These are phyloP conservation scores for Ceratocystis ficicola DNA, from an alignment of 2,329 filamentous ascomycete genomes.

Conservation along the genomic window DNA sequence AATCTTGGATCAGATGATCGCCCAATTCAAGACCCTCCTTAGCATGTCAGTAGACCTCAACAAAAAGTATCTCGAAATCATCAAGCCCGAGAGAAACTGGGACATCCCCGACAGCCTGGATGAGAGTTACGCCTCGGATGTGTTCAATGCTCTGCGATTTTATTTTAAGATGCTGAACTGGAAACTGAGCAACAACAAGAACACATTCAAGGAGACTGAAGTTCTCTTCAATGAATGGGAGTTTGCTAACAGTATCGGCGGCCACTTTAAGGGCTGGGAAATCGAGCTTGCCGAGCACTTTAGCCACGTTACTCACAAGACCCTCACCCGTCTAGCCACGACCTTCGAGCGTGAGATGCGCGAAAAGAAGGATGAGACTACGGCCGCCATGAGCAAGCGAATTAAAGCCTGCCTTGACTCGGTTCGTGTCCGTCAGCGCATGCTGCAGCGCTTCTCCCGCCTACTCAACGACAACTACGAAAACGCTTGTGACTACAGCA, in stretches of 20 bases:
- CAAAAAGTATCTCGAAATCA: slow-evolving; percentile 70
- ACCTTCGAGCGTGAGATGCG: slow-evolving; percentile 90
- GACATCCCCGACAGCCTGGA: slow-evolving; percentile 92
- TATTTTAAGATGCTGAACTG: slow-evolving; percentile 99
- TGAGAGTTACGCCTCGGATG: slow-evolving; percentile 84
- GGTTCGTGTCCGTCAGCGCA: slow-evolving; percentile 87
- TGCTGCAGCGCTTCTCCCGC: slow-evolving; percentile 88
- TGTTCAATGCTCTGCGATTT: slow-evolving; percentile 86
- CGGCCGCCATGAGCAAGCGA: slow-evolving; percentile 84
- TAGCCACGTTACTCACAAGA: slow-evolving; percentile 84
- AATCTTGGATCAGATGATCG: slow-evolving; percentile 96
- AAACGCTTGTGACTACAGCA: slow-evolving; percentile 89
- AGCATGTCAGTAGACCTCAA: slow-evolving; percentile 90
- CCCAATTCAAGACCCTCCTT: slow-evolving; percentile 86
- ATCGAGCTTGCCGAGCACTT: slow-evolving; percentile 98
- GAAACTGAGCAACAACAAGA: slow-evolving; percentile 95
- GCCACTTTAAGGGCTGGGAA: slow-evolving; percentile 82
- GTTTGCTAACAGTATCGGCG: slow-evolving; percentile 86
- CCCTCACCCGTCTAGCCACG: slow-evolving; percentile 70
- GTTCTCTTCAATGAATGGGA: slow-evolving; percentile 96
- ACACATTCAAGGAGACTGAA: slow-evolving; percentile 98
- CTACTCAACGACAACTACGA: slow-evolving; percentile 89
- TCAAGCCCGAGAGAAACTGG: slow-evolving; percentile 82
- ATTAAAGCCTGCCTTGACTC: slow-evolving; percentile 95
- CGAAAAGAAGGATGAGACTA: slow-evolving; percentile 68